Base-by-base conservation (phyloP, 495 filamentous ascomycete genomes). In the Penicillium goetzii region DNA sequence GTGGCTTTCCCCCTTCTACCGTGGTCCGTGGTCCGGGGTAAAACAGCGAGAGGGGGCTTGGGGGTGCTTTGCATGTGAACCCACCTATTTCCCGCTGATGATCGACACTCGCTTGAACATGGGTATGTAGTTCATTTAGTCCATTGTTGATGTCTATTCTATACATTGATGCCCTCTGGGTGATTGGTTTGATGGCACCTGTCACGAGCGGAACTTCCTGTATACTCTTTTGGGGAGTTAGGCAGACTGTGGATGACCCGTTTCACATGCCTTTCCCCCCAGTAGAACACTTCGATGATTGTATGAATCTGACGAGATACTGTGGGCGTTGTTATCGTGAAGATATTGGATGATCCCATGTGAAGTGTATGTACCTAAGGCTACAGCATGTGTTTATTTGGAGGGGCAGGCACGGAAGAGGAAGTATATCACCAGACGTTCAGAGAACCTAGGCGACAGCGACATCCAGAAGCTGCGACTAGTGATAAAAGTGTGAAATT, bases 1-100 rank as follows among this genome's bases (percentile, higher is more conserved):
- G 53, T 59, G 59, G 63, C 49, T 55, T 33, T 28, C 34, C 21
- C 15, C 23, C 30, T 17, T 49, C 43, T 58, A 67, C 68, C 68
- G 59, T 70, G 68, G 70, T 58, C 68, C 68, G 66, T 63, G 70
- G 70, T 70, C 65, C 63, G 65, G 61, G 56, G 61, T 47, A 49
- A 49, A 55, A 23, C 25, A 8, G 61, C 56, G 59, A 62, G 62
- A 53, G 66, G 66, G 41, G 58, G 62, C 36, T 59, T 21, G 45
- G 45, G 43, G 21, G 6, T 15, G 36, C 19, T 60, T 61, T 51
- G 56, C 68, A 68, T 66, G 63, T 70, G 68, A 70, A 65, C 43
- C 43, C 19, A 3, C 32, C 26, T n/a, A 32, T 33, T 47, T 36
- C 34, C 21, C 57, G 30, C 10, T 32, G 32, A 38, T 21, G 36